phyloP scores from a whole-genome alignment of 2,329 filamentous ascomycete species.

The Aspergillus felis region DNA sequence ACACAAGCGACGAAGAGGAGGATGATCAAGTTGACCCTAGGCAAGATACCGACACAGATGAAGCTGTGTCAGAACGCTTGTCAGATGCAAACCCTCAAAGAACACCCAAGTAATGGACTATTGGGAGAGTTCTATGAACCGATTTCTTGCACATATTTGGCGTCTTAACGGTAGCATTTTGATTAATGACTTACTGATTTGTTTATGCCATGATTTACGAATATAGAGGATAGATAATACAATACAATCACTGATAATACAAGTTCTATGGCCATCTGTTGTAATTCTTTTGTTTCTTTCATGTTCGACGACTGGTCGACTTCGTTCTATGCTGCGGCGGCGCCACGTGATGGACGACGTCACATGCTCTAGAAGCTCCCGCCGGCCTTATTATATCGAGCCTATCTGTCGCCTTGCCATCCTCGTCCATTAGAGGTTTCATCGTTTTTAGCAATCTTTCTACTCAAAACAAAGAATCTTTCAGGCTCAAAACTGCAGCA shows the following conservation, averaged over 20 bases:
- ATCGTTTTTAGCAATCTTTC: background rate
- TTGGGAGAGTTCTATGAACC: background rate
- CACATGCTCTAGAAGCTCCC: conserved; percentile 4
- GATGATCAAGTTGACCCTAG: conserved; percentile 21
- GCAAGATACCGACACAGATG: conserved; percentile 9
- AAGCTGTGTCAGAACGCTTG: conserved; percentile 15
- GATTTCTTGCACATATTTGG: background rate
- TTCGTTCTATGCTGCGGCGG: background rate
- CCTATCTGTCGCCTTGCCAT: background rate
- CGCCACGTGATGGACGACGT: conserved; percentile 6
- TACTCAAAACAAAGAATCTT: background rate
- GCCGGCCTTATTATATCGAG: background rate
- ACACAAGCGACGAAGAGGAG: conserved; percentile 36
- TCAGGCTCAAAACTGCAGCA: background rate
- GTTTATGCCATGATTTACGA: background rate
- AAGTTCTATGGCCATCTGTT: background rate
- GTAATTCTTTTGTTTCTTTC: background rate
- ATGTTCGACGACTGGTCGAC: background rate
- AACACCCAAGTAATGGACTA: background rate
- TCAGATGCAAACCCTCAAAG: conserved; percentile 6
- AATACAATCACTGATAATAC: background rate
- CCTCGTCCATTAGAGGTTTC: background rate
- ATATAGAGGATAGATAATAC: background rate
- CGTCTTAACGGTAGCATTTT: background rate
- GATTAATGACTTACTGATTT: background rate